Evolutionary conservation across 2,329 filamentous ascomycete species (phyloP), one percentile per base, ranked within the genome.

Genomic region (Ilyonectria destructans): DNA sequence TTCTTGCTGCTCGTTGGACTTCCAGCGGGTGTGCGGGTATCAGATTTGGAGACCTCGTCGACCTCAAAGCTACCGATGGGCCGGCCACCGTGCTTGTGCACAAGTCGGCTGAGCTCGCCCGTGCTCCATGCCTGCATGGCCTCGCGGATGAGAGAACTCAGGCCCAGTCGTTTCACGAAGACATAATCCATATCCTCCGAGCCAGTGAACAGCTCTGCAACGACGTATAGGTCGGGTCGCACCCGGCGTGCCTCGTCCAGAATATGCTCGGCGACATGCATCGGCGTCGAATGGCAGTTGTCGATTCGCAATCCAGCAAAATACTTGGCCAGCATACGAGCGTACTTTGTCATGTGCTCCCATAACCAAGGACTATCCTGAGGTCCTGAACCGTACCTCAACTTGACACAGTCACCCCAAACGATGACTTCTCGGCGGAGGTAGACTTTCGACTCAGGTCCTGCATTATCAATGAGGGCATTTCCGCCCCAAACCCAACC

Each of bases 401-500:
- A 87, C 85, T 99, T 99, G 70, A 98, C 96, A 79, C 97, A 99
- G 79, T 99, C 96, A 15, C 96, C 95, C 96, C 96, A 99, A 33
- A 98, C 93, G 73, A 99, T 98, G 68, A 99, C 94, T 81, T 99
- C 95, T 73, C 96, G 90, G 59, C 94, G 90, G n/a, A 99, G 88
- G 77, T 99, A 99, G n/a, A 96, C 95, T 63, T 92, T 91, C 9
- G 96, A 97, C 54, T 93, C 86, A 0, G 95, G 92, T 0, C 97
- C 97, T 33, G 96, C 96, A 77, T 98, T 96, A 83, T 99, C 96
- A 49, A 94, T 88, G 81, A 98, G 88, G 1, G 96, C 96, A 82
- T 98, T 97, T 6, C 96, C 96, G 66, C 94, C 96, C 96, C 96
- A 99, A 9, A 99, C 95, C 96, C 96, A 99, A 49, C 96, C 96